phyloP scores from a whole-genome alignment of 164 flowering plant species.

The Vitis rotundifolia region DNA sequence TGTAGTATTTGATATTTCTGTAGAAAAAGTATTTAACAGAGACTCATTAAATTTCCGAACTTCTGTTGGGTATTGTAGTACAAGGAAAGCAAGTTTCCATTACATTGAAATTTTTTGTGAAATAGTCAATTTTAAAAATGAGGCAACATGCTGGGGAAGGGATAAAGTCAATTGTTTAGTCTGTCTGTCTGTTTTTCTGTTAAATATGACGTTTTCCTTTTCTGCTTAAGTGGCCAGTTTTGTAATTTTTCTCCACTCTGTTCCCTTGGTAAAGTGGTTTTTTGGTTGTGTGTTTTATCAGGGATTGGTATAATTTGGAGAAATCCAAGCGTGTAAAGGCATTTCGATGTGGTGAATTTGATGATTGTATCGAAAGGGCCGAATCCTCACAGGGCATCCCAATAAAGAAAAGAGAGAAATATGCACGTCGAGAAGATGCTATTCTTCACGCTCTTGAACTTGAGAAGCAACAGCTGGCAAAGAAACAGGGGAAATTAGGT shows the following conservation, averaged over 20 bases:
- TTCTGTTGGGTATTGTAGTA: too few relatives aligned
- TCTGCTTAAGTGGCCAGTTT: not conserved
- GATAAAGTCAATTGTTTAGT: too few relatives aligned
- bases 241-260: not conserved
- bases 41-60: too few relatives aligned
- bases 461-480: conserved; percentile 64
- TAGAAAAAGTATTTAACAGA: too few relatives aligned
- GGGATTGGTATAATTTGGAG: conserved; percentile 99
- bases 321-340: conserved; percentile 97
- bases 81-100: too few relatives aligned
- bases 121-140: too few relatives aligned
- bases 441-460: conserved; percentile 98
- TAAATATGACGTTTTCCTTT: too few relatives aligned
- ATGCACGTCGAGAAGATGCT: conserved; percentile 99
- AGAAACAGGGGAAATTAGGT: conserved; percentile 52
- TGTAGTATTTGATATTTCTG: too few relatives aligned
- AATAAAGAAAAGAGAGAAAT: conserved; percentile 89
- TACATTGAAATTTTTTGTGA: too few relatives aligned
- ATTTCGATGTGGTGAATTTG: conserved; percentile 97
- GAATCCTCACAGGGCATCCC: conserved; percentile 77
- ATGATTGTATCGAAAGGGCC: conserved; percentile 91
- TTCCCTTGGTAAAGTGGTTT: not conserved
- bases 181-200: too few relatives aligned
- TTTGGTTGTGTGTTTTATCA: conserved; percentile 23
- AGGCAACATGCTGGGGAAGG: too few relatives aligned